Evolutionary conservation across 2,329 filamentous ascomycete genomes (phyloP), one percentile per base, ranked within the genome.

Genomic region (Biscogniauxia sp.): DNA sequence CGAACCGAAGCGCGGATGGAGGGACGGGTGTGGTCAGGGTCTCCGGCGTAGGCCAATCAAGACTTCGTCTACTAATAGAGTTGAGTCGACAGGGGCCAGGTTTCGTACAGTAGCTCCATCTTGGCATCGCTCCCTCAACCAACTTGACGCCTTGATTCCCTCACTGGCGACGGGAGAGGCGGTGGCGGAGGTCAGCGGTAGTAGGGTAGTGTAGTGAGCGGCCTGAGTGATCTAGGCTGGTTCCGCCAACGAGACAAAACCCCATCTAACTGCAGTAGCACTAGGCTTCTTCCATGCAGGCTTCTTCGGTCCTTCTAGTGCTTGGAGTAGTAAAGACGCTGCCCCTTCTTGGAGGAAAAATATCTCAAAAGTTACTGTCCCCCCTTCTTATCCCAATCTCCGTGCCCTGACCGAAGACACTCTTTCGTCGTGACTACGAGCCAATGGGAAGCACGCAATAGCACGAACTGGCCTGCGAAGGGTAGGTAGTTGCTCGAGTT

Each of bases 261-360:
- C 20, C 20, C 25, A 28, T 54, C 23, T 32, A 54, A 26, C 52
- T 55, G 53, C 32, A 61, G 62, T 51, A 55, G 57, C 63, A 56
- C 55, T 64, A 67, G 66, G 58, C 58, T 56, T 53, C 62, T 74
- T 75, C 73, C 63, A 68, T 73, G 71, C 70, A 74, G 66, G 61
- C 67, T 75, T 75, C 74, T 71, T 71, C 69, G 68, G 71, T 63
- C 62, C 70, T 74, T 75, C 73, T 75, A 75, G 74, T 73, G 73
- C 58, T 63, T 50, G 55, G 53, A 61, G 49, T 60, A 61, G 59
- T 60, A 23, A 55, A 55, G 9, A 55, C 23, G 60, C 17, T 32
- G 50, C n/a, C 49, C 45, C 26, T 45, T 49, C 60, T 57, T 60
- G 56, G 20, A 20, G 17, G 17, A n/a, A 19, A 32, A 53, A 25